Percentiles rank a stretch among this genome's conserved stretches.
Conservation (phyloP, 352 stramenopile species). For the Pythium volutum region DNA sequence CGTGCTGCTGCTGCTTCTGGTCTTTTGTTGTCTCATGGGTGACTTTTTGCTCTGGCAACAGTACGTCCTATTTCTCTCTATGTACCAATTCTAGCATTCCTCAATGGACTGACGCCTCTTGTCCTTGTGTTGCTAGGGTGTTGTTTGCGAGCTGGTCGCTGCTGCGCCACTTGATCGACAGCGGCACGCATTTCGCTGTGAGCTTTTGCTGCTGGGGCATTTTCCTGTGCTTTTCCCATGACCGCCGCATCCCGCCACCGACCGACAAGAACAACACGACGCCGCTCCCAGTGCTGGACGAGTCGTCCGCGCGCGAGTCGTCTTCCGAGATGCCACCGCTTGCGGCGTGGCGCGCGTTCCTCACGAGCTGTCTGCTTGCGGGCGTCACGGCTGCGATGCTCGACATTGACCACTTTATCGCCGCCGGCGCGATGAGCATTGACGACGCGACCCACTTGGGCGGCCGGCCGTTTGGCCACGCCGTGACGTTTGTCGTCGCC, state of each 20-base stretch:
- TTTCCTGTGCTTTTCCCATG: slow-evolving; percentile 44
- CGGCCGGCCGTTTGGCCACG: slow-evolving; percentile 59
- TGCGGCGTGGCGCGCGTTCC: slow-evolving; percentile 26
- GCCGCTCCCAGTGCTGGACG: slow-evolving; percentile 18
- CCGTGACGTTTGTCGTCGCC: slow-evolving; percentile 62
- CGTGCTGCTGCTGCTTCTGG: slow-evolving; percentile 41
- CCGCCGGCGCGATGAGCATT: slow-evolving; percentile 50
- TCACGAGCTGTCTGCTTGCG: slow-evolving; percentile 43
- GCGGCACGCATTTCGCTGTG: slow-evolving; percentile 46
- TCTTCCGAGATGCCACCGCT: slow-evolving; percentile 5
- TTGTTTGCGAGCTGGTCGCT: slow-evolving; percentile 29
- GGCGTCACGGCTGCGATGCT: slow-evolving; percentile 42
- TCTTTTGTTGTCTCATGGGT: slow-evolving; percentile 45
- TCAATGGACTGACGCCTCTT: background rate
- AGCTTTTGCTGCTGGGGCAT: slow-evolving; percentile 57
- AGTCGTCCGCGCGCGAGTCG: slow-evolving; percentile 9
- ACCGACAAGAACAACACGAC: slow-evolving; percentile 8
- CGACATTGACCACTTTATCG: slow-evolving; percentile 76
- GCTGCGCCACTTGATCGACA: slow-evolving; percentile 65
- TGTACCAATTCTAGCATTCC: too few species aligned
- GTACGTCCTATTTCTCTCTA: slow-evolving; percentile 23
- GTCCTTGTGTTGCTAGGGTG: slow-evolving; percentile 6
- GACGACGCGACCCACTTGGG: slow-evolving; percentile 53
- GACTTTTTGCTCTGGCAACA: slow-evolving; percentile 61
- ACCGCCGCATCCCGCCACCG: slow-evolving; percentile 18